phyloP scores from a whole-genome alignment of 73 alveolate genomes.

The Paraurostyla sp. region DNA sequence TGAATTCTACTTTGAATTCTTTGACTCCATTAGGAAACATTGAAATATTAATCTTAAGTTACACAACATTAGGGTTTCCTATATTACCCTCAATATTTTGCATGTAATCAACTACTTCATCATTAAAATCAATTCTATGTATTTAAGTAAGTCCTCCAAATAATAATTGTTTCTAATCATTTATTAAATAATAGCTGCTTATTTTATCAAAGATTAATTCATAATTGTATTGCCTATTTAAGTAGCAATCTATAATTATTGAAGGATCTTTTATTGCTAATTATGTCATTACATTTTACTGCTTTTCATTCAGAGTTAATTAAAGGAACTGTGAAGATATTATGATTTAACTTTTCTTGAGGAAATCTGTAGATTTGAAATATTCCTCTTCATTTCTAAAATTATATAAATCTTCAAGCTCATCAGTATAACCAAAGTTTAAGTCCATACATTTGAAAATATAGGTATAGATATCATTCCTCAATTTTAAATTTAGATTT shows the following conservation, averaged over 20 bases:
- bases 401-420: background rate
- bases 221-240: constrained; percentile 34
- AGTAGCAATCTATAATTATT: background rate
- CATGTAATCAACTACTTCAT: background rate
- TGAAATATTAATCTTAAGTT: background rate
- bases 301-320: background rate
- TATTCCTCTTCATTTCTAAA: constrained; percentile 62
- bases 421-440: constrained; percentile 65
- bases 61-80: background rate
- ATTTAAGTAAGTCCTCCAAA: background rate
- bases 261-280: constrained; percentile 9
- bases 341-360: background rate
- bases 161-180: background rate
- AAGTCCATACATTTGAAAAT: constrained; percentile 40
- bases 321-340: background rate
- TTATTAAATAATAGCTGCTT: background rate
- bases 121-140: background rate
- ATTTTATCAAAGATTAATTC: constrained; percentile 3
- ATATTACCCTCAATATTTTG: background rate
- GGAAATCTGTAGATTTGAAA: constrained; percentile 10
- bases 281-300: background rate
- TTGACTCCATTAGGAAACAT: constrained; percentile 65
- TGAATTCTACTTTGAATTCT: constrained; percentile 5
- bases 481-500: background rate
- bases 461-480: constrained; percentile 58